Evolutionary conservation across 2,329 filamentous ascomycete genomes (phyloP), one percentile per base, ranked within the genome.

Genomic region (Apiospora arundinis): DNA sequence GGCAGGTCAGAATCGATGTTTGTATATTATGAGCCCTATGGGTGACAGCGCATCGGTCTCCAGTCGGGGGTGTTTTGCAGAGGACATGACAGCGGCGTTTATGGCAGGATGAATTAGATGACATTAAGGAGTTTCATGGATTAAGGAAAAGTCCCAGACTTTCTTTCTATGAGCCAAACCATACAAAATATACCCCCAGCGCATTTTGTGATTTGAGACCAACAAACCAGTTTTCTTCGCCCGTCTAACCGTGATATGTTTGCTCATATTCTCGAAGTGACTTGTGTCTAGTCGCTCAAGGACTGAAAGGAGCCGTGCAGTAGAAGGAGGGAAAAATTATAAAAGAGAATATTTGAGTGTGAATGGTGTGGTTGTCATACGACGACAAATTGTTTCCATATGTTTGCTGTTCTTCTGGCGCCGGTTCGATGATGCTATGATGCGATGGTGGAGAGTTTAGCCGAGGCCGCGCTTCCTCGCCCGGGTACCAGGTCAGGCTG

Each of bases 171-270:
- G 65, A 46, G 68, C 56, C 56, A 56, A 56, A 67, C 70, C 63
- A 65, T 65, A 49, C 52, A 77, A 71, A 80, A 80, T 80, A 80
- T 80, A 80, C 78, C 78, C 78, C 75, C 74, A 48, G 28, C 78
- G 76, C 76, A 78, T 76, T 75, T 73, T 75, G 78, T 80, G 78
- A 80, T 76, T 76, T 76, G 45, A 49, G 25, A 45, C 52, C 66
- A 67, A 70, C 60, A 70, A 40, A 6, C 40, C 28, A 25, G 32
- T n/a, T n/a, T 11, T 7, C 16, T 21, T 40, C n/a, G 28, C 32
- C 56, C n/a, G 28, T 6, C 28, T 21, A 21, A 40, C 40, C 21
- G 56, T 63, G 56, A 63, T n/a, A 9, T 12, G 21, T 63, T 63
- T 9, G 8, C 56, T n/a, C 28, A 4, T 9, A n/a, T 23, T 45